Evolutionary conservation across 208 protist genomes (phyloP).

Genomic region (Leishmania tarentolae): DNA sequence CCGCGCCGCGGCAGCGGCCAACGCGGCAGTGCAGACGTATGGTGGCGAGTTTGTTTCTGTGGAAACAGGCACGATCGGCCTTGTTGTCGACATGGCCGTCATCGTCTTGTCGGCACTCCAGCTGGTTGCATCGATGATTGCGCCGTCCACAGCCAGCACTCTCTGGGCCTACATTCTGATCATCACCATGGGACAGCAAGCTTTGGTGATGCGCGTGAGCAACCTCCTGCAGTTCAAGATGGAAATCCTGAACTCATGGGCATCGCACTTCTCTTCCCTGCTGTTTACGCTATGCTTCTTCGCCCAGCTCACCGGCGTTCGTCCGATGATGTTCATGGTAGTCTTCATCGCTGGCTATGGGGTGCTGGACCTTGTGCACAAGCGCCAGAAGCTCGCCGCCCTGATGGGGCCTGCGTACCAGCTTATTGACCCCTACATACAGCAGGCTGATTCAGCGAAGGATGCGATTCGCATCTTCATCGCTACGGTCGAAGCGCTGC

Average conservation of each 20-base stretch:
- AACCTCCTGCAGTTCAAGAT: slow-evolving; percentile 50
- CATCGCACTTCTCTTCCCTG: slow-evolving; percentile 58
- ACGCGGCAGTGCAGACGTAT: slow-evolving; percentile 20
- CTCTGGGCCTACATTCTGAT: slow-evolving; percentile 51
- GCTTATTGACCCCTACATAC: slow-evolving; percentile 40
- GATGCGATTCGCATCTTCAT: slow-evolving; percentile 43
- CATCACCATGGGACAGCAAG: slow-evolving; percentile 47
- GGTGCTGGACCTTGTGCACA: slow-evolving; percentile 43
- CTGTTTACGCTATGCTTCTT: slow-evolving; percentile 50
- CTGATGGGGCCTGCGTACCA: slow-evolving; percentile 39
- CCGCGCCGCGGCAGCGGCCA: slow-evolving; percentile 35
- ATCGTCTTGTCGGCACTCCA: slow-evolving; percentile 18
- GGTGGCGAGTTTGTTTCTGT: slow-evolving; percentile 49
- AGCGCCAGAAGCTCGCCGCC: slow-evolving; percentile 28
- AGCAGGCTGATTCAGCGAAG: slow-evolving; percentile 38
- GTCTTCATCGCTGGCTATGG: slow-evolving; percentile 53
- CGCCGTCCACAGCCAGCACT: slow-evolving; percentile 13
- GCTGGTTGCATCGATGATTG: slow-evolving; percentile 32
- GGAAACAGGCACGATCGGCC: slow-evolving; percentile 30
- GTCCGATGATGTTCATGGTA: slow-evolving; percentile 44
- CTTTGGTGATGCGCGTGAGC: slow-evolving; percentile 38
- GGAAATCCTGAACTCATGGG: slow-evolving; percentile 44
- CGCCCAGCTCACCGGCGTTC: slow-evolving; percentile 50
- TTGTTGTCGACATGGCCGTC: slow-evolving; percentile 32
- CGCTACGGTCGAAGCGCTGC: slow-evolving; percentile 62